phyloP scores from a whole-genome alignment of 306 rosid species.

The Vigna mungo region DNA sequence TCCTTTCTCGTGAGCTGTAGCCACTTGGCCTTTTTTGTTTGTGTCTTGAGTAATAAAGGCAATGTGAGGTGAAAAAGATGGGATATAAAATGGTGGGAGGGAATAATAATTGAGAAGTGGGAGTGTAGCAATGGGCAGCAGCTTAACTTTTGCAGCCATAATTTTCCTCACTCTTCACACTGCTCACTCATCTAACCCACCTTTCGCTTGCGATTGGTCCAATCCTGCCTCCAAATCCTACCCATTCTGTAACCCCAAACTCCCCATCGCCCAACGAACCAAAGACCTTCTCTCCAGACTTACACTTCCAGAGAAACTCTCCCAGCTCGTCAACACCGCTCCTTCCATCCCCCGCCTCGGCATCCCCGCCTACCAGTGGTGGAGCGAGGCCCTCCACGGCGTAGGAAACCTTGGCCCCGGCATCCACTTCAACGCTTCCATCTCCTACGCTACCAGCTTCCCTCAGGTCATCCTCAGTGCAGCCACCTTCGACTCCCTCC shows the following conservation, averaged over 20 bases:
- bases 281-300: slow-evolving; percentile 81
- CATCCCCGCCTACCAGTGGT: slow-evolving; percentile 84
- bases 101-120: neutral
- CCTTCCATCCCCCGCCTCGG: slow-evolving; percentile 90
- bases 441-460: slow-evolving; percentile 74
- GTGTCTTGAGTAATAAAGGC: no score
- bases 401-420: slow-evolving; percentile 65
- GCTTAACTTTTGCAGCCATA: slow-evolving; percentile 12
- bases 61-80: no score
- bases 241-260: slow-evolving; percentile 75
- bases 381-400: slow-evolving; percentile 95
- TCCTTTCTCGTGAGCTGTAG: no score
- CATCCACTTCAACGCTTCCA: slow-evolving; percentile 54
- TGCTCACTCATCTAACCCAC: slow-evolving; percentile 49
- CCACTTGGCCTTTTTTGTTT: no score
- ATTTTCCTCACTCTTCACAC: neutral
- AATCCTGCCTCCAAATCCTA: slow-evolving; percentile 62
- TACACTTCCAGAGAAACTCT: slow-evolving; percentile 86
- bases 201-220: slow-evolving; percentile 79
- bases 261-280: slow-evolving; percentile 57
- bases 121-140: slow-evolving; percentile 16
- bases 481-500: slow-evolving; percentile 71
- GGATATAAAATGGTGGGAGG: no score
- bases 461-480: slow-evolving; percentile 97
- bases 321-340: slow-evolving; percentile 85